These are phyloP conservation scores for Quercus alba DNA, from an alignment of 306 rosid species.

Conservation along the genomic window DNA sequence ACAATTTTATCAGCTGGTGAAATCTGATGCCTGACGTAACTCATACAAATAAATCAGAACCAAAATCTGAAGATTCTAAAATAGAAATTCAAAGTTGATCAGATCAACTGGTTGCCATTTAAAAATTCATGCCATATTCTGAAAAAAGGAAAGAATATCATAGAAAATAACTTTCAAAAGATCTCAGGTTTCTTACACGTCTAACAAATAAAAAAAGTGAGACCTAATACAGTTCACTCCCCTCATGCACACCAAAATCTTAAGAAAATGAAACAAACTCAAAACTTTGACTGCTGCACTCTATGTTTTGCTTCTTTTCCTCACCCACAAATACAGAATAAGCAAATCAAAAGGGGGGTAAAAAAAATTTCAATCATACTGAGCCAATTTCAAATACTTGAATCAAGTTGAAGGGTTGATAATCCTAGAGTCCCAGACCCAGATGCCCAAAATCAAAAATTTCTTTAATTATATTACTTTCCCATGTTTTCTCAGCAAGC, in stretches of 20 bases:
- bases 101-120: not conserved
- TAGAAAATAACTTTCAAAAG: not conserved
- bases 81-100: not conserved
- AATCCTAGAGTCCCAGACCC: conserved; percentile 2
- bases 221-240: not conserved
- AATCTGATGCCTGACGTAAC: not conserved
- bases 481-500: conserved; percentile 8
- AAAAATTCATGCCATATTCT: not conserved
- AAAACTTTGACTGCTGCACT: not conserved
- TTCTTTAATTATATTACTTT: not conserved
- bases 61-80: not conserved
- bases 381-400: not conserved
- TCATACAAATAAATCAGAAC: not conserved
- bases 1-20: not conserved
- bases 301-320: not conserved
- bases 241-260: not conserved
- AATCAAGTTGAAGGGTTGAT: conserved; percentile 10
- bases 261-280: not conserved
- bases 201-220: not conserved
- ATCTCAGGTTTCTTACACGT: not conserved
- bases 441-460: not conserved
- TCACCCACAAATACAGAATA: not conserved
- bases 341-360: not conserved
- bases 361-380: not conserved
- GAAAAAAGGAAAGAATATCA: not conserved